Conservation (phyloP, 768 basidiomycete species). For the Boletus eberwhitei region DNA sequence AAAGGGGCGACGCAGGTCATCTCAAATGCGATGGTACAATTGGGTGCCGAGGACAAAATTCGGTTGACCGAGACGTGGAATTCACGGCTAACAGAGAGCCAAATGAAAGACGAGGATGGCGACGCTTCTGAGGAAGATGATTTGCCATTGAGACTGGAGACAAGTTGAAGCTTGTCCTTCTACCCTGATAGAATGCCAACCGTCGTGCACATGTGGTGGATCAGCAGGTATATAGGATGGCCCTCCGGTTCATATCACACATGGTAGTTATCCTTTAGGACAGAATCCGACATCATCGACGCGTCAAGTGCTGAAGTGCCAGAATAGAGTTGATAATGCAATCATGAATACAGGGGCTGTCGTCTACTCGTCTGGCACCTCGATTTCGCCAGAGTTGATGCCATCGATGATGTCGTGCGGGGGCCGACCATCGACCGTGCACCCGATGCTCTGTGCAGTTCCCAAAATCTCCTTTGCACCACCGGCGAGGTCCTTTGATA, state of each 20-base stretch:
- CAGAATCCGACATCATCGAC: not conserved
- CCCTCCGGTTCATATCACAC: not conserved
- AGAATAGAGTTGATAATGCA: conserved; percentile 12
- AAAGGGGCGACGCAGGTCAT: conserved; percentile 39
- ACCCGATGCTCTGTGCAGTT: conserved; percentile 94
- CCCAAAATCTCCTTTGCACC: conserved; percentile 97
- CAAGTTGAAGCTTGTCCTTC: not conserved
- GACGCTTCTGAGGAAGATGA: conserved; percentile 12
- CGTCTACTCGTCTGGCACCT: conserved; percentile 80
- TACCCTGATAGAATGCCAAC: not conserved
- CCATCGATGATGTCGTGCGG: conserved; percentile 91
- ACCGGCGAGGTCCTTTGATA: conserved; percentile 87
- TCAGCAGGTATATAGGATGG: not conserved
- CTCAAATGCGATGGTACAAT: conserved; percentile 29
- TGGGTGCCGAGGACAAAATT: conserved; percentile 27
- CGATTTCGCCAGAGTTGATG: conserved; percentile 80
- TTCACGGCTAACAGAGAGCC: conserved; percentile 13
- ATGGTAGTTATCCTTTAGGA: not conserved
- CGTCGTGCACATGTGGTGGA: not conserved
- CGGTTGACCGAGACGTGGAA: conserved; percentile 38
- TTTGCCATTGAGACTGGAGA: conserved; percentile 15
- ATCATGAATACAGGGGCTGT: conserved; percentile 19
- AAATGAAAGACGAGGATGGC: conserved; percentile 9
- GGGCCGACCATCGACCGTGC: conserved; percentile 91
- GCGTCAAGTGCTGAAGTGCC: conserved; percentile 7